These are phyloP conservation scores for Fusarium multiceps DNA, from an alignment of 2,329 filamentous ascomycete species.

Conservation along the genomic window DNA sequence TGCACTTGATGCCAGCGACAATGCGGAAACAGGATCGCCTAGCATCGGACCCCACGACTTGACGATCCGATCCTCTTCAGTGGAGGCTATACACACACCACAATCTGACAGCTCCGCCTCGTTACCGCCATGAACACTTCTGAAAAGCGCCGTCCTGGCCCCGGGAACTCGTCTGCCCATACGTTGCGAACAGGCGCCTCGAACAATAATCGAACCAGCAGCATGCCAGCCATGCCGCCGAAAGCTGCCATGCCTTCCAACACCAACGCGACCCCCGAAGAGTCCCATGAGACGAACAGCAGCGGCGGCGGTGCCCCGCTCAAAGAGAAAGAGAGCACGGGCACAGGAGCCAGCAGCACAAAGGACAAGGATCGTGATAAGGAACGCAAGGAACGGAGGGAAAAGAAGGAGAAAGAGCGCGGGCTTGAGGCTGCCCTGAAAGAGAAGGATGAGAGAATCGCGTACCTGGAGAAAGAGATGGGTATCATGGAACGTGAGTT, in stretches of 20 bases:
- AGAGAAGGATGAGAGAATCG: conserved; percentile 65
- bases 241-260: conserved; percentile 46
- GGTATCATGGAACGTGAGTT: conserved; percentile 65
- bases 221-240: conserved; percentile 48
- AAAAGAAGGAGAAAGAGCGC: conserved; percentile 41
- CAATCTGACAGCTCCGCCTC: conserved; percentile 19
- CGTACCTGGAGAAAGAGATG: conserved; percentile 64
- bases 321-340: conserved; percentile 44
- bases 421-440: conserved; percentile 50
- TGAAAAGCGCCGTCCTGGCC: conserved; percentile 58
- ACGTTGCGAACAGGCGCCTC: conserved; percentile 40
- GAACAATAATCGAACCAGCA: conserved; percentile 46
- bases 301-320: conserved; percentile 45
- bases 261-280: conserved; percentile 40
- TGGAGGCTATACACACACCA: conserved; percentile 25
- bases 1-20: conserved; percentile 41
- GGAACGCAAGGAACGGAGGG: conserved; percentile 43
- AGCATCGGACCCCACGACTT: conserved; percentile 45
- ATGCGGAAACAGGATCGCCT: conserved; percentile 48
- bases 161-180: conserved; percentile 43
- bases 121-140: conserved; percentile 53
- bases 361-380: conserved; percentile 48
- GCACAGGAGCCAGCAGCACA: conserved; percentile 50
- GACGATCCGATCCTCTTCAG: conserved; percentile 40
- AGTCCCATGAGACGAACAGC: conserved; percentile 44